Evolutionary conservation across 176 grass and related monocot genomes (phyloP), one percentile per base, ranked within the genome.

Genomic region (Zoysia japonica): DNA sequence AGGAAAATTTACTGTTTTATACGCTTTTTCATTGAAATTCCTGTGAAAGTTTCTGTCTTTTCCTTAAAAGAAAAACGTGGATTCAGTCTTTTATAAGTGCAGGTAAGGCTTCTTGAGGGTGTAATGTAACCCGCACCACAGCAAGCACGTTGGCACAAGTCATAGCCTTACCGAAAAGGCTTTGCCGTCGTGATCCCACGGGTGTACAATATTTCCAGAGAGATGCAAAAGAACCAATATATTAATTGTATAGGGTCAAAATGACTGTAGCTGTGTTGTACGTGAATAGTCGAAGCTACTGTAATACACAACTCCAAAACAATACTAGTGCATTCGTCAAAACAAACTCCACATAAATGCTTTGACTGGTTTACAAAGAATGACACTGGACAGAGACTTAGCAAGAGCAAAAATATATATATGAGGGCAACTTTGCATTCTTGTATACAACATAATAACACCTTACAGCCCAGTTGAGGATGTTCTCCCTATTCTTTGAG

Each of bases 401-500:
- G 45, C 19, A 42, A 64, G 20, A 47, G 56, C 46, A 68, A 60
- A 67, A 7, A 35, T 36, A 36, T 61, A 61, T 36, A 49, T 13
- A 50, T 40, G 3, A 72, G 65, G 28, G 10, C 38, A 71, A 50
- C 60, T 72, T 71, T 56, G 40, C 87, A 85, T 86, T 71, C 56
- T 91, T 88, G 57, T 88, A 88, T 70, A 84, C 77, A 55, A 86
- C 8, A 84, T 68, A 48, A 73, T 62, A 36, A 52, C 80, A 68
- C 46, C 17, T 86, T 54, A 93, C 44, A 92, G 45, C 9, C 93
- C 90, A 67, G 78, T 82, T 71, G 92, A 91, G n/a, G 85, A 84
- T 55, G 82, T 86, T 45, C 86, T 90, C 82, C 78, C 88, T 71
- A 95, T 96, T 81, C 88, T 90, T 87, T 99, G 96, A 70, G 96